Percentiles rank a stretch among this genome's conserved stretches.
phyloP scores from a whole-genome alignment of 2,329 filamentous ascomycete species.

The Aaosphaeria pasadenensis region DNA sequence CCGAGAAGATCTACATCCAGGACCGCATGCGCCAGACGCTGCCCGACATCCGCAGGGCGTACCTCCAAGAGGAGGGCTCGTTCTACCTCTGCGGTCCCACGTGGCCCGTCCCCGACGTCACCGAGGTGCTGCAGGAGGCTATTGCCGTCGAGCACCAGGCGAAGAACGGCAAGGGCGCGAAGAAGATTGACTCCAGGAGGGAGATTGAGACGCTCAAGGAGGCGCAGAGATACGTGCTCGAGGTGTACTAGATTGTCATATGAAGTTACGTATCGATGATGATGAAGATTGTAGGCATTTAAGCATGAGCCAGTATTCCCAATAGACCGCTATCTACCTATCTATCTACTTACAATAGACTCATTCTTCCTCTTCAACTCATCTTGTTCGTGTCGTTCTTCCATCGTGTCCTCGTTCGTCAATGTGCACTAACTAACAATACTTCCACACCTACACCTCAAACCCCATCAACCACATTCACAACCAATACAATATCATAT shows the following conservation, averaged over 20 bases:
- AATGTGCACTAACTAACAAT: too few species aligned
- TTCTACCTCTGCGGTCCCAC: conserved; percentile 98
- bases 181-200: conserved; percentile 81
- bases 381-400: background rate
- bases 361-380: background rate
- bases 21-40: conserved; percentile 93
- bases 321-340: too few species aligned
- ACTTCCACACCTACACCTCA: too few species aligned
- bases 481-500: too few species aligned
- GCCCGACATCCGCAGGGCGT: conserved; percentile 77
- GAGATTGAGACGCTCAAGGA: conserved; percentile 99
- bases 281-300: too few species aligned
- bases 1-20: conserved; percentile 99
- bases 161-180: conserved; percentile 47
- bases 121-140: conserved; percentile 88
- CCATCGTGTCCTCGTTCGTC: background rate
- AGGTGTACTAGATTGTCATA: conserved; percentile 71
- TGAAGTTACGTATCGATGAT: background rate
- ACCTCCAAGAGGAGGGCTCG: conserved; percentile 80
- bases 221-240: conserved; percentile 86
- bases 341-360: background rate
- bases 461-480: too few species aligned
- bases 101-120: conserved; percentile 97
- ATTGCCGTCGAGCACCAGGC: conserved; percentile 71
- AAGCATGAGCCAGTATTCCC: too few species aligned